These are phyloP conservation scores for Candida krabiensis DNA, from an alignment of 805 yeast genomes.

Conservation along the genomic window DNA sequence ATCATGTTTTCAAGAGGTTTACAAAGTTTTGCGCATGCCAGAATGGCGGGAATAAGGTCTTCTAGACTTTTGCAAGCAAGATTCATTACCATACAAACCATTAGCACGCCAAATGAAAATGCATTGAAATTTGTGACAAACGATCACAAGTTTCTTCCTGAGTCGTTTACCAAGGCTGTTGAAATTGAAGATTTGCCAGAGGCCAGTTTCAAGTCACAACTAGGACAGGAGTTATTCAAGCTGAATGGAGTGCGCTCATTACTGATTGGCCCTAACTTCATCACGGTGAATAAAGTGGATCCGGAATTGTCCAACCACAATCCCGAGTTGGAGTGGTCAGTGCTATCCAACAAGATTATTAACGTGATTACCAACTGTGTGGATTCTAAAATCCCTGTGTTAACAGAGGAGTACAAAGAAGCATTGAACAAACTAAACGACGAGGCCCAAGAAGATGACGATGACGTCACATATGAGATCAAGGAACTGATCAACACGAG, in stretches of 20 bases:
- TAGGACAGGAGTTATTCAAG: constrained; percentile 61
- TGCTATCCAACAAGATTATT: constrained; percentile 27
- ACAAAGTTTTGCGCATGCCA: no score
- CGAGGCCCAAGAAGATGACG: constrained; percentile 54
- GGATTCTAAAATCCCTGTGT: constrained; percentile 28
- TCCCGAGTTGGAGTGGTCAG: constrained; percentile 33
- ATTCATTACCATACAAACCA: constrained; percentile 36
- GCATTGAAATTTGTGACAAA: constrained; percentile 65
- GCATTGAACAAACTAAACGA: constrained; percentile 25
- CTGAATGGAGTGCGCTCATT: constrained; percentile 65
- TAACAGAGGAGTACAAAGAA: constrained; percentile 22
- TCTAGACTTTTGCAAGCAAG: constrained; percentile 7
- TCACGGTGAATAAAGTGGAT: constrained; percentile 64
- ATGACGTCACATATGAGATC: constrained; percentile 64
- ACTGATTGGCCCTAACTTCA: constrained; percentile 72
- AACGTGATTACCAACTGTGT: constrained; percentile 25
- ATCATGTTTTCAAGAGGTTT: no score
- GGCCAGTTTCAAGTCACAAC: constrained; percentile 58
- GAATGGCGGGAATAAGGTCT: no score
- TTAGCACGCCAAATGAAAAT: constrained; percentile 72
- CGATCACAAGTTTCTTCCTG: constrained; percentile 47
- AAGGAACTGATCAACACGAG: constrained; percentile 69
- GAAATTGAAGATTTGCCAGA: constrained; percentile 55
- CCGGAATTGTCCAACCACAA: constrained; percentile 28
- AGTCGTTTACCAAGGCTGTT: constrained; percentile 41